Evolutionary conservation across 2,329 filamentous ascomycete genomes (phyloP).

Genomic region (Bipolaris gigantea): DNA sequence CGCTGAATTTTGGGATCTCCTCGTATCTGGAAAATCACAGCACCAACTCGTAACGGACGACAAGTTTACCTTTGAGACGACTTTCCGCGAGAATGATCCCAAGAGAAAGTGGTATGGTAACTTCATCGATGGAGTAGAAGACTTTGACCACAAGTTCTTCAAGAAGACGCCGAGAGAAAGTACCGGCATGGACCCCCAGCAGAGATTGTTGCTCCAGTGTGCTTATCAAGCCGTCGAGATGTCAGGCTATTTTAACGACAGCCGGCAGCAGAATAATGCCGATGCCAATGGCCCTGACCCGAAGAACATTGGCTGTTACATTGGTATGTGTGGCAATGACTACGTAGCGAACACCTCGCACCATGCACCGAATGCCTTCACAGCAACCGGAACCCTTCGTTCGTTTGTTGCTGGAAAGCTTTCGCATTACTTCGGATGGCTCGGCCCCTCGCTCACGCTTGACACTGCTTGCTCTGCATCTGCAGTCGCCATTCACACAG

Average conservation of each 20-base stretch:
- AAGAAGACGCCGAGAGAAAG: neutral
- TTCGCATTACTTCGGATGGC: neutral
- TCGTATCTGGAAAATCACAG: slow-evolving; percentile 11
- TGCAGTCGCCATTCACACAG: neutral
- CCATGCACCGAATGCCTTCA: neutral
- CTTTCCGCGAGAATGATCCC: slow-evolving; percentile 1
- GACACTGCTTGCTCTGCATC: neutral
- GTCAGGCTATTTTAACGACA: neutral
- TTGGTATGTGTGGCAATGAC: neutral
- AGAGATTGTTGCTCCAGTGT: neutral
- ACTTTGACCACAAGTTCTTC: neutral
- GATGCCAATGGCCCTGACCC: neutral
- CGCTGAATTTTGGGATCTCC: slow-evolving; percentile 18
- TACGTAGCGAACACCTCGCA: neutral
- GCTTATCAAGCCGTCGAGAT: neutral
- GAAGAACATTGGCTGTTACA: neutral
- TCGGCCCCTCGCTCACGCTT: neutral
- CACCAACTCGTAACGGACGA: slow-evolving; percentile 3
- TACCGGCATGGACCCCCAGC: neutral
- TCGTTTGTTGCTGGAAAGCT: neutral
- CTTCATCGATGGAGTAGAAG: neutral
- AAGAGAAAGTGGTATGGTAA: slow-evolving; percentile 13
- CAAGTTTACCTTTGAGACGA: slow-evolving; percentile 2
- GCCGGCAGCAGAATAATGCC: neutral
- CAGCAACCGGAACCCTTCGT: neutral